Evolutionary conservation across 1,284 basidiomycete genomes (phyloP), one percentile per base, ranked within the genome.

Genomic region (Laetiporus sulphureus): DNA sequence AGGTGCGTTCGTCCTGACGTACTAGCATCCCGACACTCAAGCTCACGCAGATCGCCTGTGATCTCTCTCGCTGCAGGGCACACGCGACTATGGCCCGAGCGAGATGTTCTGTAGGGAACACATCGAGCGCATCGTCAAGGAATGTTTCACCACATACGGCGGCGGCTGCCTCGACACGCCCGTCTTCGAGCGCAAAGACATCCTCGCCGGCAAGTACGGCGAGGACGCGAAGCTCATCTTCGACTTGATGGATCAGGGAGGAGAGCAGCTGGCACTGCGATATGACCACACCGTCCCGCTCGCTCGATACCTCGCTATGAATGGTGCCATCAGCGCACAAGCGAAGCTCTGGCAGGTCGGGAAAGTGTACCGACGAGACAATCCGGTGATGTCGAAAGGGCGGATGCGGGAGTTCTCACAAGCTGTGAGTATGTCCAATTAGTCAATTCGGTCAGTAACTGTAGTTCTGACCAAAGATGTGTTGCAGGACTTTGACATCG

Each of bases 331-430:
- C 42, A 77, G 76, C 50, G 68, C 73, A 6, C 79, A 81, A 53
- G 69, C 72, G 46, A 98, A 98, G 68, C 66, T 97, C 25, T 99
- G 94, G 81, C 95, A 99, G 66, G 86, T 99, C 41, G 94, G 93
- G 22, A 99, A 99, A 67, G 95, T 99, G 19, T 99, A 99, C 66
- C 73, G 96, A 49, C 71, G 96, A 59, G 95, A 99, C 65, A 94
- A 89, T 58, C 95, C 96, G 1, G 94, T 95, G 45, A 94, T 99
- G 88, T 87, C 84, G 40, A 99, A 99, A 68, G 95, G 95, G 3
- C 77, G 95, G 29, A 97, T 99, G 92, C 78, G 95, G 49, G 95
- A 99, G 68, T 99, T 99, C 62, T 94, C 91, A 60, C 95, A 99
- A 68, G 97, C 95, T 51, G 91, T 94, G 54, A 56, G 83, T 72